Evolutionary conservation across 352 stramenopile species (phyloP).

Genomic region (Globisporangium nagaii): DNA sequence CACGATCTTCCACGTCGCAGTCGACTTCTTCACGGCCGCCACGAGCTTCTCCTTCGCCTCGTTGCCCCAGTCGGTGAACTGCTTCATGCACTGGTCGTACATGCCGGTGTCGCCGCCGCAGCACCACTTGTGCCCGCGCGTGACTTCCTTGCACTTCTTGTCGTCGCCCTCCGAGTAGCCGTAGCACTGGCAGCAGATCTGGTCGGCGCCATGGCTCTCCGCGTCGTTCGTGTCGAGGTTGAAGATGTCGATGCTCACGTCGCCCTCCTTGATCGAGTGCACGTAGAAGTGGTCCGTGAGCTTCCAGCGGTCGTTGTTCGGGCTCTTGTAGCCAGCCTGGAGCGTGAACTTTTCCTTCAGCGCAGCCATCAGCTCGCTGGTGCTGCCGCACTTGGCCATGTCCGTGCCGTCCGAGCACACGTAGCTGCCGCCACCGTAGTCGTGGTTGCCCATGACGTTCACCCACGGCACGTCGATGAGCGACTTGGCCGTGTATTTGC

Average conservation of each 20-base stretch:
- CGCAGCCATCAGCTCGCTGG: constrained; percentile 15
- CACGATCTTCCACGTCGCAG: constrained; percentile 78
- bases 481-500: constrained; percentile 37
- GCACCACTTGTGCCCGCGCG: constrained; percentile 44
- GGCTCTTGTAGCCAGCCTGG: constrained; percentile 36
- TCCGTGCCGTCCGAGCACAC: constrained; percentile 13
- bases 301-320: constrained; percentile 41
- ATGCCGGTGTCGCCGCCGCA: constrained; percentile 44
- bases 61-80: constrained; percentile 61
- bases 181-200: constrained; percentile 84
- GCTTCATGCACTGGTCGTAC: constrained; percentile 50
- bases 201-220: constrained; percentile 42
- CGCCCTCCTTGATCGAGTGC: constrained; percentile 22
- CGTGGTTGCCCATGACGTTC: constrained; percentile 63
- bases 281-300: constrained; percentile 45
- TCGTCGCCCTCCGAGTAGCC: constrained; percentile 54
- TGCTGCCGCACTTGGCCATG: constrained; percentile 6
- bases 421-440: constrained; percentile 54
- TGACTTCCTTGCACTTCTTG: constrained; percentile 42
- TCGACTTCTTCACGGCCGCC: constrained; percentile 44
- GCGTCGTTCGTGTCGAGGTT: constrained; percentile 50
- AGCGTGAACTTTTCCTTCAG: constrained; percentile 48
- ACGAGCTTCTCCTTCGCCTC: constrained; percentile 57
- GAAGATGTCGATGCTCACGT: constrained; percentile 42
- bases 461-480: constrained; percentile 47